Base-by-base conservation (phyloP, 108 stramenopile genomes). In the Ochromonas danica region DNA sequence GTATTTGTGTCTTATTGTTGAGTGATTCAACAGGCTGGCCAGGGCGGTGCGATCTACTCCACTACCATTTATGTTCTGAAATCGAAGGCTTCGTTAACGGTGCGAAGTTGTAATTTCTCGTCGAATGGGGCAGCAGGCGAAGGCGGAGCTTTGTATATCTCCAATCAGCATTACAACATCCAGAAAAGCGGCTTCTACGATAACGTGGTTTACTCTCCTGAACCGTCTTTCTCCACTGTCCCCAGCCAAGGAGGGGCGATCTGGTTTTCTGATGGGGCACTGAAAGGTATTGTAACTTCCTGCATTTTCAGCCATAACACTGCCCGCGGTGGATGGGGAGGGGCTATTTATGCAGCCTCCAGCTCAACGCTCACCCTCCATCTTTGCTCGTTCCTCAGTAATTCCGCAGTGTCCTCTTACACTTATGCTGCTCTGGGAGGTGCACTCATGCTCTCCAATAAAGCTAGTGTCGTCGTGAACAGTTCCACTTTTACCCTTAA, bases 401-500 rank as follows among this genome's bases (percentile, higher is more conserved):
- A 75, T 41, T 75, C 31, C 14, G 72, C 72, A 27, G 31, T 75
- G 6, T 75, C 72, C 10, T 75, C 72, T 3, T 75, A 75, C 25
- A 60, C 51, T 6, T 14, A 17, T 41, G 51, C 43, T 6, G 72
- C 72, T 28, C 72, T 57, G 3, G 72, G 72, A 14, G 72, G 72
- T 45, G 72, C 40, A 27, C 3, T 75, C 51, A 60, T 60, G 43
- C 14, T 42, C 31, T 3, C 45, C 22, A 22, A 25, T 33, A 6
- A 45, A 60, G 36, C 10, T 41, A 31, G 10, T 27, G 3, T 60
- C 3, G 41, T 10, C 72, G 25, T 75, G 3, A 6, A 42, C 17
- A 10, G 25, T 45, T 75, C 40, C 36, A 25, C 6, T 41, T 75
- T 75, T 60, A 27, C 51, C 6, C 6, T 3, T 27, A 75, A 75